Evolutionary conservation across 1,284 basidiomycete genomes (phyloP).

Genomic region (Ustilago nuda): DNA sequence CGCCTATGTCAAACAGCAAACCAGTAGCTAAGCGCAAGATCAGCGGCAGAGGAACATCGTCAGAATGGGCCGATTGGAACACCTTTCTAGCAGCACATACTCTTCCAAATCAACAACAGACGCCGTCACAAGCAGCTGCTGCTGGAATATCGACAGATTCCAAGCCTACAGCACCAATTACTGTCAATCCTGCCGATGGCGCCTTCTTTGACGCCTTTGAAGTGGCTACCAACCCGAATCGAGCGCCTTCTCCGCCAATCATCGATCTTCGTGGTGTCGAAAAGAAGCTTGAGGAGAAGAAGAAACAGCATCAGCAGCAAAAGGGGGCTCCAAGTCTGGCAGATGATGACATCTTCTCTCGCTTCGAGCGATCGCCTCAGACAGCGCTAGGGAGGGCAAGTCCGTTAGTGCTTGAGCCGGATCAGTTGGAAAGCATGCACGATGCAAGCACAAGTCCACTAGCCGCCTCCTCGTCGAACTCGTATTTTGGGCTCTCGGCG

Average conservation of each 20-base stretch:
- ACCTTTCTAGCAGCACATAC: conserved; percentile 42
- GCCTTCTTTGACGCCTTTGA: conserved; percentile 56
- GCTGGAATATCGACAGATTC: neutral
- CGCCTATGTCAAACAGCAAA: neutral
- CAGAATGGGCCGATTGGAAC: conserved; percentile 47
- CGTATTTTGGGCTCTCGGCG: conserved; percentile 34
- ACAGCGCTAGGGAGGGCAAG: conserved; percentile 33
- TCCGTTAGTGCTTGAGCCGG: conserved; percentile 43
- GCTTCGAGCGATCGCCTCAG: conserved; percentile 51
- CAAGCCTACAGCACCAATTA: neutral
- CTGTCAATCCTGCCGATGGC: conserved; percentile 47
- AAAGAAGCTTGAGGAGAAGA: conserved; percentile 52
- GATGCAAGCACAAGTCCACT: conserved; percentile 55
- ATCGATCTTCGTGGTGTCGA: conserved; percentile 66
- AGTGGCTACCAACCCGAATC: conserved; percentile 35
- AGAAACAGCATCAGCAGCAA: conserved; percentile 24
- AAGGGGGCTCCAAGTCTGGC: conserved; percentile 11
- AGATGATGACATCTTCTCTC: conserved; percentile 56
- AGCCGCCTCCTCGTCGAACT: conserved; percentile 13
- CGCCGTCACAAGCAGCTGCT: conserved; percentile 4
- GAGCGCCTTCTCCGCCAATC: conserved; percentile 56
- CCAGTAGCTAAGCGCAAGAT: conserved; percentile 21
- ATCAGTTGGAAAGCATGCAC: conserved; percentile 56
- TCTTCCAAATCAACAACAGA: conserved; percentile 20
- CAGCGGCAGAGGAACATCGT: conserved; percentile 33